phyloP scores from a whole-genome alignment of 257 asterid species.

The Apocynum venetum region DNA sequence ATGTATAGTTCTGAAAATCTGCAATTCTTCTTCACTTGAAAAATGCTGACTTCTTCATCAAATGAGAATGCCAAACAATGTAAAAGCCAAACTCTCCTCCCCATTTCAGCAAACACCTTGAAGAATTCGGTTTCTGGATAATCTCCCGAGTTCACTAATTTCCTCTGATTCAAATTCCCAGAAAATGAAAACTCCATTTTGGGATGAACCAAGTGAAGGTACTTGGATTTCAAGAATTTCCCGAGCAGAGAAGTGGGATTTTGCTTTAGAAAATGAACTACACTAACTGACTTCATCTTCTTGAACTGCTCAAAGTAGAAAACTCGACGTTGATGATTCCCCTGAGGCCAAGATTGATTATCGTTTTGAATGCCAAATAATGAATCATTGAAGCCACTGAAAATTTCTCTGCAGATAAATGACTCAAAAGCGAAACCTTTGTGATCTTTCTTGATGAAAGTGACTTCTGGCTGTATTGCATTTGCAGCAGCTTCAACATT shows the following conservation, averaged over 20 bases:
- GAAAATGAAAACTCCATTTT: constrained; percentile 88
- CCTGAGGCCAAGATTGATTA: constrained; percentile 24
- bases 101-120: constrained; percentile 83
- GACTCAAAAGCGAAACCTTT: constrained; percentile 75
- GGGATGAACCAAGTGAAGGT: constrained; percentile 76
- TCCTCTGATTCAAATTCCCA: constrained; percentile 80
- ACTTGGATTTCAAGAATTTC: constrained; percentile 65
- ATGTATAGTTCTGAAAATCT: constrained; percentile 78
- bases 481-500: constrained; percentile 74
- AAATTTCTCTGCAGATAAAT: constrained; percentile 70
- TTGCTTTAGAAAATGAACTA: constrained; percentile 46
- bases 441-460: constrained; percentile 49
- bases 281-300: constrained; percentile 45
- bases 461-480: constrained; percentile 45
- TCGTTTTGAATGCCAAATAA: constrained; percentile 28
- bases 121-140: constrained; percentile 85
- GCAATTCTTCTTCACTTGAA: constrained; percentile 46
- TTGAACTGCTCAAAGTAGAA: constrained; percentile 61
- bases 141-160: constrained; percentile 65
- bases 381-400: constrained; percentile 52
- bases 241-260: constrained; percentile 55
- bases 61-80: constrained; percentile 73
- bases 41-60: constrained; percentile 45
- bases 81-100: constrained; percentile 75
- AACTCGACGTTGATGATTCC: constrained; percentile 27